Percentiles rank a stretch among this genome's conserved stretches.
These are phyloP conservation scores for Arthrocladium fulminans DNA, from an alignment of 2,329 filamentous ascomycete species.

Conservation along the genomic window DNA sequence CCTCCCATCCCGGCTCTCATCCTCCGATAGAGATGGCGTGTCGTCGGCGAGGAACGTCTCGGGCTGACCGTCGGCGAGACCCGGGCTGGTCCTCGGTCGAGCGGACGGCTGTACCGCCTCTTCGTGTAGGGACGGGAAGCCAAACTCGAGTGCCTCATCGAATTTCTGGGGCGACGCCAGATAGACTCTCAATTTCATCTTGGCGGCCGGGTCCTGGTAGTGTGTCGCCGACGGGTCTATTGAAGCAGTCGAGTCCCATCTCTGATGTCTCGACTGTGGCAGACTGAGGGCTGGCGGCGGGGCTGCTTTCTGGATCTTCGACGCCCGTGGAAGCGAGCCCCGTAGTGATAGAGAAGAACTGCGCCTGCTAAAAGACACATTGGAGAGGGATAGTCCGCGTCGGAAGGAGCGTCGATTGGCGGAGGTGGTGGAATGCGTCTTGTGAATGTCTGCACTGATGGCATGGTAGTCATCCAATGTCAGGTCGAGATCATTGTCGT, in stretches of 20 bases:
- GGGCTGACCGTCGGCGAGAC: slow-evolving; percentile 38
- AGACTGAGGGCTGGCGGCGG: slow-evolving; percentile 24
- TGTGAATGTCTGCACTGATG: slow-evolving; percentile 47
- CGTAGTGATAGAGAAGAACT: slow-evolving; percentile 33
- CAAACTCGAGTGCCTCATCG: slow-evolving; percentile 88
- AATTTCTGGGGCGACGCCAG: slow-evolving; percentile 88
- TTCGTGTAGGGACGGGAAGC: slow-evolving; percentile 54
- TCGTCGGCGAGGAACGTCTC: slow-evolving; percentile 46
- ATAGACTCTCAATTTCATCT: slow-evolving; percentile 75
- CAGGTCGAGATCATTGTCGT: slow-evolving; percentile 63
- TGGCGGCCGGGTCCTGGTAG: slow-evolving; percentile 83
- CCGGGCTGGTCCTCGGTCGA: slow-evolving; percentile 26
- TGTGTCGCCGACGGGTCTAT: slow-evolving; percentile 68
- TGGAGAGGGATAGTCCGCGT: slow-evolving; percentile 62
- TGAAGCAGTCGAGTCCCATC: slow-evolving; percentile 39
- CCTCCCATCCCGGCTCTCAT: slow-evolving; percentile 20
- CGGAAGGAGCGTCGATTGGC: slow-evolving; percentile 48
- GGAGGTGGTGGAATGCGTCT: slow-evolving; percentile 23
- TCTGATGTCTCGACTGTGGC: slow-evolving; percentile 24
- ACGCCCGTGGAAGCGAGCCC: slow-evolving; percentile 41
- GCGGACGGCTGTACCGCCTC: slow-evolving; percentile 12
- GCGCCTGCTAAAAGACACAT: slow-evolving; percentile 53
- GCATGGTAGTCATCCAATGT: slow-evolving; percentile 62
- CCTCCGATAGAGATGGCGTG: slow-evolving; percentile 34
- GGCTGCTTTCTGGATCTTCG: slow-evolving; percentile 24